Conservation (phyloP, 2,329 filamentous ascomycete species). For the Drechmeria coniospora region DNA sequence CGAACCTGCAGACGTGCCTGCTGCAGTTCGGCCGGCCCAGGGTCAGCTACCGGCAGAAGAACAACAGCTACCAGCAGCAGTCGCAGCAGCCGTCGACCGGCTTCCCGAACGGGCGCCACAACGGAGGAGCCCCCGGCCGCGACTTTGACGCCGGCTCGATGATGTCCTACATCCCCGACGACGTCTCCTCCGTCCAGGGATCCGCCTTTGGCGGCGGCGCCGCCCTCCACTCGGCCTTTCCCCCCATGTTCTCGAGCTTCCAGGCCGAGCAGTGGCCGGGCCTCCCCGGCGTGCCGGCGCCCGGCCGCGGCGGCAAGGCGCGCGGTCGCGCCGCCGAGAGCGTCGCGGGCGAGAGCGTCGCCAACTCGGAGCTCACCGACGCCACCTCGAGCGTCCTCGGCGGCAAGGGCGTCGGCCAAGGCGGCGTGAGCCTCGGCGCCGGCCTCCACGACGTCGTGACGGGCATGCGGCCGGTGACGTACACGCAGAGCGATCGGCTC, state of each 20-base stretch:
- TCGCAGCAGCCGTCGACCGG: conserved; percentile 45
- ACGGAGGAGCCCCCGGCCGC: conserved; percentile 25
- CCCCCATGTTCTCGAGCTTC: conserved; percentile 91
- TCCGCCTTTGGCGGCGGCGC: conserved; percentile 79
- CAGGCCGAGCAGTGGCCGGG: conserved; percentile 77
- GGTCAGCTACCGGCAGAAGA: conserved; percentile 83
- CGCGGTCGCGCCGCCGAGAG: conserved; percentile 58
- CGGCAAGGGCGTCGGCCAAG: conserved; percentile 61
- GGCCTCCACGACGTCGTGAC: conserved; percentile 64
- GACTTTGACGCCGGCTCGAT: conserved; percentile 72
- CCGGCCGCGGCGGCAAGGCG: conserved; percentile 50
- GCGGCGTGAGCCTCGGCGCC: conserved; percentile 71
- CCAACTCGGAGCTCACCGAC: conserved; percentile 81
- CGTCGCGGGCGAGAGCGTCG: conserved; percentile 81
- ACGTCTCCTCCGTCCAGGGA: conserved; percentile 90
- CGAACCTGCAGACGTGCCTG: conserved; percentile 88
- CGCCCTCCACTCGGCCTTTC: conserved; percentile 59
- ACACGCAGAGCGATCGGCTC: conserved; percentile 58
- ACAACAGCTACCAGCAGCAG: conserved; percentile 49
- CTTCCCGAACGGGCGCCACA: conserved; percentile 25
- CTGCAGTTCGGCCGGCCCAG: conserved; percentile 92
- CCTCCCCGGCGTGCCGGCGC: conserved; percentile 46
- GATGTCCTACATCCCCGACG: conserved; percentile 89
- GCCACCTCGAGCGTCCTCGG: conserved; percentile 63
- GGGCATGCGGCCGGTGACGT: conserved; percentile 43